Evolutionary conservation across 306 rosid species (phyloP).

Genomic region (Aeschynomene evenia): DNA sequence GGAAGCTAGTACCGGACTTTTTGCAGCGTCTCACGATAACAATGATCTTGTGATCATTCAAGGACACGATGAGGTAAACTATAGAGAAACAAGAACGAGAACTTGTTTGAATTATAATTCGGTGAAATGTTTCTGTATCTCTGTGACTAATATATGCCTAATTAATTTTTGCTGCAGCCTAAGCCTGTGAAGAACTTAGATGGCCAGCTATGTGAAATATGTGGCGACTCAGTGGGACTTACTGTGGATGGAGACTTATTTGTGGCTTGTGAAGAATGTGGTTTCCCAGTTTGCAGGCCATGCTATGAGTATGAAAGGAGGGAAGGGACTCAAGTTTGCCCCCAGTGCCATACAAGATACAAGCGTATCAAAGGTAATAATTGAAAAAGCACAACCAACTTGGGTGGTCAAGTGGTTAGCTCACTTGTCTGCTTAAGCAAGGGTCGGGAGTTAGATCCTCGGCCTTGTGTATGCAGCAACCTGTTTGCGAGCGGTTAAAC

Average conservation of each 20-base stretch:
- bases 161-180: slow-evolving; percentile 58
- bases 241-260: slow-evolving; percentile 90
- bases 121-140: not conserved
- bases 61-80: slow-evolving; percentile 78
- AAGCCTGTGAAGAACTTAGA: slow-evolving; percentile 91
- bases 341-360: slow-evolving; percentile 93
- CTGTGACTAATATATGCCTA: not conserved
- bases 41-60: slow-evolving; percentile 87
- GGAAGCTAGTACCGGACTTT: slow-evolving; percentile 95
- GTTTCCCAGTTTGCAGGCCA: slow-evolving; percentile 94
- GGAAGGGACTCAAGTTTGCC: slow-evolving; percentile 93
- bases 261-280: slow-evolving; percentile 97
- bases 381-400: too few species aligned
- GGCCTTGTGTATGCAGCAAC: too few species aligned
- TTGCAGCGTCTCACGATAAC: slow-evolving; percentile 87
- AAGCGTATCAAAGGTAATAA: slow-evolving; percentile 95
- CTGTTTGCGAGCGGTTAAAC: too few species aligned
- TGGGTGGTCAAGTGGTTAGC: too few species aligned
- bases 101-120: not conserved
- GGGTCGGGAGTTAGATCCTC: too few species aligned
- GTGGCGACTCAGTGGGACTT: slow-evolving; percentile 85
- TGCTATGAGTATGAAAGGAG: slow-evolving; percentile 97
- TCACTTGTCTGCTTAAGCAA: too few species aligned
- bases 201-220: slow-evolving; percentile 94
- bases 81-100: not conserved